Evolutionary conservation across 306 rosid genomes (phyloP), one percentile per base, ranked within the genome.

Genomic region (Dryas alaskensis): DNA sequence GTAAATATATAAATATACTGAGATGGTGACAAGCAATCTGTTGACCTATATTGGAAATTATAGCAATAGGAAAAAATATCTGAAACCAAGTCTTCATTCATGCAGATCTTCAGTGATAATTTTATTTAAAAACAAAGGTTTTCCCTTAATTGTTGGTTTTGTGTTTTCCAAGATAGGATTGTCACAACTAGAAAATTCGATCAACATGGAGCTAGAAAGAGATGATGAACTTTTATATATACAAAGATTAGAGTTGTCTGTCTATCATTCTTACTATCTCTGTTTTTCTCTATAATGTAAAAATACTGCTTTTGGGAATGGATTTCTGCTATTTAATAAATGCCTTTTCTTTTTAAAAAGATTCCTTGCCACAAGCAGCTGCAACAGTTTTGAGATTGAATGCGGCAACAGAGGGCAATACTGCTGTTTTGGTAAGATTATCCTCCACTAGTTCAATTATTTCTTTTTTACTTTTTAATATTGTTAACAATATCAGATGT

Each of bases 381-480:
- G 65, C 63, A 69, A 53, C 52, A 52, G 44, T 63, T 9, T 66
- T 37, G 14, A 22, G 63, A 51, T 53, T 65, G 63, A 72, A 43
- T 59, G 81, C 10, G 51, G 79, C 62, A 37, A 27, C 70, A 51
- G 81, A 69, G 40, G 6, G 70, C 57, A 76, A 69, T 39, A 10
- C 66, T 72, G 67, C 69, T 62, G 59, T 6, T 46, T 48, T 81
- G 86, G 88, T 81, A 79, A 59, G 70, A 72, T 27, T 10, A 64
- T 45, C 46, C 47, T 70, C 13, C 67, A 55, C 47, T 55, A 44
- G 53, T 73, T 63, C 27, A 25, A 12, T 31, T 39, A 53, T 61
- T 77, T 48, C 54, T 45, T 7, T 45, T 19, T 6, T 39, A 16
- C 43, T 43, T 25, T 5, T 37, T 11, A 8, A 43, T 25, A 10